Evolutionary conservation across 352 stramenopile genomes (phyloP).

Genomic region (Globisporangium uncinulatum): DNA sequence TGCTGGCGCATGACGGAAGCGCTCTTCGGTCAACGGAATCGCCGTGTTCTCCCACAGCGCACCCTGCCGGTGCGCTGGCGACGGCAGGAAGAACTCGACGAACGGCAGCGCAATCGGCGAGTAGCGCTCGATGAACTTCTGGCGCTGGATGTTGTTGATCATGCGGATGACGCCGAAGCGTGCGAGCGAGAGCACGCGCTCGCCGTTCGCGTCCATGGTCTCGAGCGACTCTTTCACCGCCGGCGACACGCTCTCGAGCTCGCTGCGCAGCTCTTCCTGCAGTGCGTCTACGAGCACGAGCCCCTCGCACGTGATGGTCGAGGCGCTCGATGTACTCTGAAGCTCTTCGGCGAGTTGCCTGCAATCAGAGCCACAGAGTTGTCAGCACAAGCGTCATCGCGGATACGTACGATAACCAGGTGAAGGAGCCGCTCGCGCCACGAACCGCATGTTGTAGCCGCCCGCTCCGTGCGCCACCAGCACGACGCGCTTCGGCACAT

Average conservation of each 20-base stretch:
- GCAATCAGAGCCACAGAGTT: background rate
- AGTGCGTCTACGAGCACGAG: conserved; percentile 71
- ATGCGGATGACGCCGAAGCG: conserved; percentile 62
- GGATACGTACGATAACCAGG: no score
- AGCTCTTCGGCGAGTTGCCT: conserved; percentile 46
- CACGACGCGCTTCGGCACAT: conserved; percentile 50
- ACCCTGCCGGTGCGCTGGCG: conserved; percentile 53
- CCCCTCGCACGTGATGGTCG: conserved; percentile 33
- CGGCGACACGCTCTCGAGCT: conserved; percentile 63
- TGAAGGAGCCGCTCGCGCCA: background rate
- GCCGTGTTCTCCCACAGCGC: conserved; percentile 50
- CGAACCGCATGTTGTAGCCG: conserved; percentile 75
- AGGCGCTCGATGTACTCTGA: conserved; percentile 12
- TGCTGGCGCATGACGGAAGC: conserved; percentile 30
- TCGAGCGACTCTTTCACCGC: conserved; percentile 41
- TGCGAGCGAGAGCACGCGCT: conserved; percentile 45
- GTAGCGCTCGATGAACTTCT: conserved; percentile 55
- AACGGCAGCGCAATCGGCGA: conserved; percentile 41
- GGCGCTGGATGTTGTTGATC: conserved; percentile 54
- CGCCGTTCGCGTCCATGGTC: conserved; percentile 57
- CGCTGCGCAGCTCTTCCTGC: conserved; percentile 52
- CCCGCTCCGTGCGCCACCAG: conserved; percentile 69
- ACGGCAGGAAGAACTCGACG: conserved; percentile 60
- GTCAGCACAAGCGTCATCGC: background rate
- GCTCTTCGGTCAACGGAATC: conserved; percentile 54